Evolutionary conservation across 805 yeast genomes (phyloP).

Genomic region (Ogataea chonburiensis): DNA sequence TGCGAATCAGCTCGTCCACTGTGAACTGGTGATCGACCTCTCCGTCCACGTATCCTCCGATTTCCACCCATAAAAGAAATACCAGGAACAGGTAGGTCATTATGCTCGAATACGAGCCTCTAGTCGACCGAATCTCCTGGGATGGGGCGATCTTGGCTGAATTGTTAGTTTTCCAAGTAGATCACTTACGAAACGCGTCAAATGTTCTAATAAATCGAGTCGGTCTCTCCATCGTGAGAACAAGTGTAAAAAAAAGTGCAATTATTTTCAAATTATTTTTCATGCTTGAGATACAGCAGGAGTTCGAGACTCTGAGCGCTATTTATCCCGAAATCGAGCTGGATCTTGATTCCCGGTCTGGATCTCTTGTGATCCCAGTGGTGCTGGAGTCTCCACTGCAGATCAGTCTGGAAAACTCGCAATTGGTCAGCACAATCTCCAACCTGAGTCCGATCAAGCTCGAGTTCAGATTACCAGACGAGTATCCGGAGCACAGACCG

Average conservation of each 20-base stretch:
- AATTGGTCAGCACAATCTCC: slow-evolving; percentile 1
- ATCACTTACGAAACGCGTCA: slow-evolving; percentile 67
- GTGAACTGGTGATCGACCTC: slow-evolving; percentile 71
- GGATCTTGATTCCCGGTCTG: slow-evolving; percentile 14
- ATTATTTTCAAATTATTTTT: background rate
- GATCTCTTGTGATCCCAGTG: slow-evolving; percentile 32
- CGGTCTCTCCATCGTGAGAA: slow-evolving; percentile 24
- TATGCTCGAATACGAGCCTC: slow-evolving; percentile 77
- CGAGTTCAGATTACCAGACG: slow-evolving; percentile 32
- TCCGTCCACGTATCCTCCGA: slow-evolving; percentile 85
- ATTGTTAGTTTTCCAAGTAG: background rate
- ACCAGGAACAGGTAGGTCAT: slow-evolving; percentile 59
- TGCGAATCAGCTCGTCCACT: slow-evolving; percentile 62
- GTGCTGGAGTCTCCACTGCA: slow-evolving; percentile 23
- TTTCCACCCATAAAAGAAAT: slow-evolving; percentile 76
- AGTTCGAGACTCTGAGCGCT: slow-evolving; percentile 39
- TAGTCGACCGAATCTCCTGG: slow-evolving; percentile 67
- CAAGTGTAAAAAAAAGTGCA: slow-evolving; percentile 2
- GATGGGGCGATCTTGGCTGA: slow-evolving; percentile 65
- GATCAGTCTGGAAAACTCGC: slow-evolving; percentile 21
- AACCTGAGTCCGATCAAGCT: slow-evolving; percentile 35
- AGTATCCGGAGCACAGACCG: slow-evolving; percentile 36
- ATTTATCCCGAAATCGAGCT: slow-evolving; percentile 41
- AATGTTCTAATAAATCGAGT: slow-evolving; percentile 42
- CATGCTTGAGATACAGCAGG: slow-evolving; percentile 31